These are phyloP conservation scores for Cladosporium sp. DNA, from an alignment of 2,329 filamentous ascomycete species.

Conservation along the genomic window DNA sequence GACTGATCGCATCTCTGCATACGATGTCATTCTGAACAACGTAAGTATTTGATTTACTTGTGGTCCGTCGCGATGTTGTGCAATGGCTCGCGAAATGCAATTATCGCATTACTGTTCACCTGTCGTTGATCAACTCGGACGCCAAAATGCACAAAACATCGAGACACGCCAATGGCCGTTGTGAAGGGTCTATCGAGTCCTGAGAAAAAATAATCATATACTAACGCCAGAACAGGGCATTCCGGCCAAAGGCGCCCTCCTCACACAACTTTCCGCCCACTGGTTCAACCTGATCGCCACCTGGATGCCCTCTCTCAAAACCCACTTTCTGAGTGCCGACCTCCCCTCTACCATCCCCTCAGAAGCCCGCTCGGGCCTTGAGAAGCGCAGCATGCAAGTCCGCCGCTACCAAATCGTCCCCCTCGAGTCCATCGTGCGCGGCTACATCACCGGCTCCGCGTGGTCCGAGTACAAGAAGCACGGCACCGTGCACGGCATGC, in stretches of 20 bases:
- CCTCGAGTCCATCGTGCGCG: constrained; percentile 82
- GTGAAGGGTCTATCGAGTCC: background rate
- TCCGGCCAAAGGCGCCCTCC: constrained; percentile 65
- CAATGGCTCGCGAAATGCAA: background rate
- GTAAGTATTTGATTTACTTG: constrained; percentile 42
- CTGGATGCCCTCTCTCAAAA: constrained; percentile 59
- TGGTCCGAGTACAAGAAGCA: constrained; percentile 74
- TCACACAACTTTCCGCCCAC: constrained; percentile 66
- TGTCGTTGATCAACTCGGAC: background rate
- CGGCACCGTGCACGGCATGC: constrained; percentile 78
- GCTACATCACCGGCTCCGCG: constrained; percentile 83
- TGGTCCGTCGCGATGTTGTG: background rate
- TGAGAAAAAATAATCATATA: background rate
- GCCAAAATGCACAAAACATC: background rate
- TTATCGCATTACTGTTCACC: background rate
- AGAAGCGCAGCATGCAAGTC: constrained; percentile 74
- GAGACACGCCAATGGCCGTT: background rate
- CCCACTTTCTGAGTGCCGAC: constrained; percentile 62
- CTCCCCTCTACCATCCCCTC: constrained; percentile 55
- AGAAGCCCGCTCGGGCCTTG: constrained; percentile 36
- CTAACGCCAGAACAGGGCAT: constrained; percentile 54
- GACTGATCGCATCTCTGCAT: constrained; percentile 90
- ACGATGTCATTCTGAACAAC: constrained; percentile 87
- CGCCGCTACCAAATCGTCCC: constrained; percentile 73
- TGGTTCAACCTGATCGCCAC: constrained; percentile 66